Evolutionary conservation across 192 early-diverging fungal species (phyloP), one percentile per base, ranked within the genome.

Genomic region (Rhizophagus sp.): DNA sequence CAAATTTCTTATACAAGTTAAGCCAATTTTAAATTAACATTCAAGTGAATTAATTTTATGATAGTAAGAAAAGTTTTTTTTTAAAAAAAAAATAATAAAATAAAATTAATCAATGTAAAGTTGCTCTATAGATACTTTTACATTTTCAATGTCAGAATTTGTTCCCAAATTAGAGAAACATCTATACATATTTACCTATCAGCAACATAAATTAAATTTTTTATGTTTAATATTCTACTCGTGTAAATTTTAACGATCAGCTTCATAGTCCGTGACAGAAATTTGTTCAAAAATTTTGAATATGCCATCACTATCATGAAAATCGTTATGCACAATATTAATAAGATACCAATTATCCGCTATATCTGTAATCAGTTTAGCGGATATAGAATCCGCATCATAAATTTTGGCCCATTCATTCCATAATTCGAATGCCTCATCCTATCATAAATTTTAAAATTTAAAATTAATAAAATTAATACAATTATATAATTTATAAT

Each of bases 261-360:
- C 68, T 12, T 70, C 68, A n/a, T 39, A 39, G 10, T 70, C 68
- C 1, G 30, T 9, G 19, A n/a, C 9, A 41, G 19, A 8, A 36
- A 33, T 36, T 22, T 25, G 13, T n/a, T 91, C 85, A 69, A 96
- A 90, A 63, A 96, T 80, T 57, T 91, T 87, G 80, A 91, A 96
- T 49, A 96, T 92, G 39, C 87, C 88, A 76, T 87, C 87, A 27
- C 83, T 83, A 66, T 90, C 87, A 57, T 95, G 93, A 85, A 91
- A 98, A 77, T 99, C 93, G 82, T 99, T 99, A 85, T 98, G 93
- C 1, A 98, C 95, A 44, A 98, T 94, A 79, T 97, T 98, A 82
- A 98, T 90, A 81, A 99, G 83, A 87, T 93, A 98, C 90, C 93
- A 97, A 25, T 90, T 87, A 25, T 94, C 90, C 22, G 89, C 85